Conservation (phyloP, 441 rosid species). For the California macrophylla region DNA sequence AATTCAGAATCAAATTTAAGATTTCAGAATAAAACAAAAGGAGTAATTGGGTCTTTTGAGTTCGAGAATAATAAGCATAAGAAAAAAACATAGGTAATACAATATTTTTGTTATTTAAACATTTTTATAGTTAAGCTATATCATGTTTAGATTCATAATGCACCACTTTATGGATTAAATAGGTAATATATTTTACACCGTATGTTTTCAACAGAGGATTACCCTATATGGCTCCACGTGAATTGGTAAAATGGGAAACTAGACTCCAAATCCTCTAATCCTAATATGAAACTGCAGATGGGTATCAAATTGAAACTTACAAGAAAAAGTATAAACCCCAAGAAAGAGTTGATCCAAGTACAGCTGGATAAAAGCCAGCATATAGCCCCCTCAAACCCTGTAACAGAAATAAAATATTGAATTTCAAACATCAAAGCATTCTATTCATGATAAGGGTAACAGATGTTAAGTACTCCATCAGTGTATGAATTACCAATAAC, state of each 20-base stretch:
- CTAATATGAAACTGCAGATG: background rate
- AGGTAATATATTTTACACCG: background rate
- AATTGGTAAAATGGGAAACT: background rate
- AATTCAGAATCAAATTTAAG: background rate
- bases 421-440: background rate
- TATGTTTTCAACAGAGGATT: background rate
- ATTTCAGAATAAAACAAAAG: background rate
- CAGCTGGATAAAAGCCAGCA: slow-evolving; percentile 83
- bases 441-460: background rate
- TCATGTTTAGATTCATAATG: background rate
- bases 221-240: background rate
- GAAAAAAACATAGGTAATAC: background rate
- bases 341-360: slow-evolving; percentile 68
- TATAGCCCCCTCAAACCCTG: slow-evolving; percentile 84
- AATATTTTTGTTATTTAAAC: background rate
- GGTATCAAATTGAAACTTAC: slow-evolving; percentile 33
- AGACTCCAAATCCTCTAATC: background rate
- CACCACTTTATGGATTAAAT: background rate
- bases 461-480: background rate
- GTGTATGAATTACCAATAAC: background rate
- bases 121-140: background rate
- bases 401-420: background rate
- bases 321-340: slow-evolving; percentile 91
- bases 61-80: background rate
- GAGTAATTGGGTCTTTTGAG: background rate